Conservation (phyloP, 768 basidiomycete genomes). For the Suillus hirtellus region DNA sequence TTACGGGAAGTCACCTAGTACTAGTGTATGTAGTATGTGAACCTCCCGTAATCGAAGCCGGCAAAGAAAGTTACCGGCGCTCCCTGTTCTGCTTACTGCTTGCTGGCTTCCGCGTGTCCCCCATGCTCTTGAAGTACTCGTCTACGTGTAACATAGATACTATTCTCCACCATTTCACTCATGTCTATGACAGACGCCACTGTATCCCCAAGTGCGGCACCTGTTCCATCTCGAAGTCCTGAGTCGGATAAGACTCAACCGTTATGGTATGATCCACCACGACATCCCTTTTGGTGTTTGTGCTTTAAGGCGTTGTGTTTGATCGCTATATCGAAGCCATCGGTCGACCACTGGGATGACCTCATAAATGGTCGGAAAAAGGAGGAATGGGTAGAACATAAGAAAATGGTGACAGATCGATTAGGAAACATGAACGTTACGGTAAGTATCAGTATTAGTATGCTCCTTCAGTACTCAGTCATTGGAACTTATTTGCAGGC, state of each 20-base stretch:
- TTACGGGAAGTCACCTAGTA: too few relatives aligned
- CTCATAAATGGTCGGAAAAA: not conserved
- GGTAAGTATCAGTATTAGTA: not conserved
- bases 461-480: not conserved
- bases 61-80: not conserved
- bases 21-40: too few relatives aligned
- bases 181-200: not conserved
- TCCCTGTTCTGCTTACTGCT: not conserved
- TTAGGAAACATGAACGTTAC: constrained; percentile 1
- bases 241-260: not conserved
- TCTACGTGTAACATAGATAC: not conserved
- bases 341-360: not conserved
- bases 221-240: not conserved
- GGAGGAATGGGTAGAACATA: not conserved
- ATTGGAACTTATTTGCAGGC: not conserved
- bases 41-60: too few relatives aligned
- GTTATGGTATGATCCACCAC: not conserved
- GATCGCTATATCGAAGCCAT: constrained; percentile 1
- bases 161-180: not conserved
- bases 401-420: not conserved
- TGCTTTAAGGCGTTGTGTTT: not conserved
- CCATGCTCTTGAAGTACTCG: not conserved
- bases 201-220: not conserved
- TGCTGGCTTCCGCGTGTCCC: not conserved
- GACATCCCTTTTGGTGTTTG: not conserved